These are phyloP conservation scores for Penicillium brevicompactum DNA, from an alignment of 2,329 filamentous ascomycete genomes.

Conservation along the genomic window DNA sequence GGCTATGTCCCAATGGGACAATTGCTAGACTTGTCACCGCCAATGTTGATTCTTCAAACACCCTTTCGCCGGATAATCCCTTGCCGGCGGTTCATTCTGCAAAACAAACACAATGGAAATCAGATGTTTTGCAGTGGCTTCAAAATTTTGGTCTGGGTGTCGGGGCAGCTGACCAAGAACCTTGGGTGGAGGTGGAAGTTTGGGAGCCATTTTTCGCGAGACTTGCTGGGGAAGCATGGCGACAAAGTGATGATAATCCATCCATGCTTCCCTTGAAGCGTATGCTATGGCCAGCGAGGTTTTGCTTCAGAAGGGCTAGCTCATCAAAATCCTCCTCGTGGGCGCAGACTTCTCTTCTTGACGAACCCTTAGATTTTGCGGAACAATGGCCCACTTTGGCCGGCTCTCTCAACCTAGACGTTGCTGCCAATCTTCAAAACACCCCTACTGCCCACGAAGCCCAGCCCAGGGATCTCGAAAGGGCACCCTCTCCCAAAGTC, in stretches of 20 bases:
- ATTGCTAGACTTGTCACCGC: constrained; percentile 37
- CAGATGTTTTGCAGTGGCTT: constrained; percentile 40
- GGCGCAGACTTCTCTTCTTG: constrained; percentile 19
- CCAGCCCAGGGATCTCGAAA: constrained; percentile 27
- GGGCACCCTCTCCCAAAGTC: constrained; percentile 21
- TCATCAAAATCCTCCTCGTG: constrained; percentile 18
- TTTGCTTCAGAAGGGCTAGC: constrained; percentile 44
- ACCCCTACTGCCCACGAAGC: constrained; percentile 22
- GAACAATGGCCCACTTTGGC: constrained; percentile 42
- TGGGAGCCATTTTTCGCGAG: constrained; percentile 43
- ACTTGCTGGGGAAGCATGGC: constrained; percentile 36
- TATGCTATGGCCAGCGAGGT: constrained; percentile 48
- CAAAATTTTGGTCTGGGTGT: constrained; percentile 38
- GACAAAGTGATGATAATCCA: constrained; percentile 29
- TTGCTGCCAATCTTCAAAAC: constrained; percentile 20
- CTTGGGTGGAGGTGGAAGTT: constrained; percentile 46
- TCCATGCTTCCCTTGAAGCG: constrained; percentile 40
- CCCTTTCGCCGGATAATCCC: constrained; percentile 24
- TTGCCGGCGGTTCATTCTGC: constrained; percentile 12
- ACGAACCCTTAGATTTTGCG: constrained; percentile 47
- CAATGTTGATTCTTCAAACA: constrained; percentile 22
- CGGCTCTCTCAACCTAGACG: constrained; percentile 21
- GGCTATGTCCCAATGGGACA: constrained; percentile 44
- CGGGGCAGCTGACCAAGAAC: constrained; percentile 32
- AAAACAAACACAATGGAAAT: constrained; percentile 39